Base-by-base conservation (phyloP, 768 basidiomycete genomes). In the Rhizopogon roseolus region DNA sequence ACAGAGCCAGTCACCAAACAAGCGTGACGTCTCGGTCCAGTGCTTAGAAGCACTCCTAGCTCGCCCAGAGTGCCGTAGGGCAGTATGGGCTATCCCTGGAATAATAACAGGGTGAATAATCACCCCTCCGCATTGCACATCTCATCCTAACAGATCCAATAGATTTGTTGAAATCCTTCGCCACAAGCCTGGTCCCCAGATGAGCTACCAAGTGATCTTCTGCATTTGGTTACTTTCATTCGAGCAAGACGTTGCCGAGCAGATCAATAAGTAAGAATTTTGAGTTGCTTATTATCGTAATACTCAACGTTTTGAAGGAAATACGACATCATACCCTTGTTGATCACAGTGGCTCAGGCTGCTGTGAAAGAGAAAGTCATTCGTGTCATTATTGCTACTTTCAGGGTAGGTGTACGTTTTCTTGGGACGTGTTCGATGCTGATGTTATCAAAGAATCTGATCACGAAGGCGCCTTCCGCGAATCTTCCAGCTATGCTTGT, bases 341-440 rank as follows among this genome's bases (percentile, higher is more conserved):
- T 99, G 38, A 84, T 86, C 32, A 81, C 87, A 43, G 82, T 93
- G 38, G 93, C 93, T 2, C 90, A 95, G 65, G 81, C 76, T 6
- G 95, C 95, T 5, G 88, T 90, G 32, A 99, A 99, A 69, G 96
- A 98, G 73, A 99, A 99, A 70, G 92, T 99, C 28, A 89, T 93
- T 56, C 85, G 97, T 8, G 89, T 98, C 13, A 85, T 95, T 52
- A 77, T 98, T 37, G 92, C 97, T 13, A 93, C 95, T 1, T 91
- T 98, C 73, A 78, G 90, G 50, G 94, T 93, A 62, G 16, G 34
- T 44, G 72, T 64, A 36, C 6, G 16, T 36, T 2, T 34, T 13
- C 32, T 40, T 28, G 8, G 19, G 14, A 19, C 5, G 29, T 37
- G n/a, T 42, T 48, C 11, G 27, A 36, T 25, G 6, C 19, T 68